Percentiles rank a stretch among this genome's conserved stretches.
Conservation (phyloP, 164 flowering plant genomes). For the Liquidambar formosana region DNA sequence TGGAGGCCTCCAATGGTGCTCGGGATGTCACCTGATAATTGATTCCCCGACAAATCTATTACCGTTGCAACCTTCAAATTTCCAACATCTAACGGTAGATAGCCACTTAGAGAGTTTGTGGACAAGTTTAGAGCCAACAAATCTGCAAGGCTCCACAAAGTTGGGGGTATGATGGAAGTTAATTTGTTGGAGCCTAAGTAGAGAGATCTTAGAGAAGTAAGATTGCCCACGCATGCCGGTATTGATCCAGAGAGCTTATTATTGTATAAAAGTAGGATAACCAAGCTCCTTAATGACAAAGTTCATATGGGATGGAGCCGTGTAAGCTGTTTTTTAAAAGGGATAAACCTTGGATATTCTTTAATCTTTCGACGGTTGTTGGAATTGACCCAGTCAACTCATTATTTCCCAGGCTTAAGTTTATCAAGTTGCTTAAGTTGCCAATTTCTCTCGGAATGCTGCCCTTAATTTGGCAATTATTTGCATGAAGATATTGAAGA, state of each 20-base stretch:
- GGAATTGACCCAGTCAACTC: constrained; percentile 24
- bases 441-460: constrained; percentile 31
- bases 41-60: constrained; percentile 25
- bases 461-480: constrained; percentile 13
- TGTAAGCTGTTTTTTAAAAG: constrained; percentile 14
- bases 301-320: constrained; percentile 20
- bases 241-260: constrained; percentile 27
- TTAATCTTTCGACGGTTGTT: constrained; percentile 3
- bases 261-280: background rate
- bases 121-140: constrained; percentile 26
- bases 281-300: constrained; percentile 22
- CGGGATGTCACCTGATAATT: constrained; percentile 22
- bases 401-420: constrained; percentile 4
- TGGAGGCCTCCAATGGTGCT: constrained; percentile 17
- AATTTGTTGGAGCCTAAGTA: constrained; percentile 22
- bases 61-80: background rate
- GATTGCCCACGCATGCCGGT: constrained; percentile 23
- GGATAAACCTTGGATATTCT: constrained; percentile 5
- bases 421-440: constrained; percentile 19
- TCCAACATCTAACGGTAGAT: constrained; percentile 11
- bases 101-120: constrained; percentile 13
- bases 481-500: background rate
- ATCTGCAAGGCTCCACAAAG: constrained; percentile 17
- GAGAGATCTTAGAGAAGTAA: constrained; percentile 18
- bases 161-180: constrained; percentile 17